Base-by-base conservation (phyloP, 129 eudicot species). In the Lonicera japonica region DNA sequence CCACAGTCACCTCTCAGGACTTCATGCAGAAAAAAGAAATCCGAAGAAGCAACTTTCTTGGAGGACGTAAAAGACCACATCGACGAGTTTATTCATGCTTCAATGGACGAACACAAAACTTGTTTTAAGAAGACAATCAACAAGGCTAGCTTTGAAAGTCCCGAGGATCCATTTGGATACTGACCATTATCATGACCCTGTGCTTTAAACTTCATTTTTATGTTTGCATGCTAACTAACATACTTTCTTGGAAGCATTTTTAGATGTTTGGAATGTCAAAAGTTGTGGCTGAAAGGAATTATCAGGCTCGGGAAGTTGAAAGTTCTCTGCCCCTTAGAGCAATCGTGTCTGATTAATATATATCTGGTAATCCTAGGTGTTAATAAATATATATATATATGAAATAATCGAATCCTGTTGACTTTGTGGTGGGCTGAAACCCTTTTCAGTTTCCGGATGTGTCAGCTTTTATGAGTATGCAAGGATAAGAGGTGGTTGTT, bases 201-300 rank as follows among this genome's bases (percentile, higher is more conserved):
- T n/a, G n/a, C n/a, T n/a, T n/a, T n/a, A n/a, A n/a, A n/a, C n/a
- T n/a, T n/a, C n/a, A n/a, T n/a, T n/a, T 17, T 10, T 64, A 19
- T 25, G 20, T 12, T 25, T 45, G 15, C n/a, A n/a, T 25, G n/a
- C 21, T 54, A 50, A 25, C 25, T 47, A 50, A 55, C 34, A 12
- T 15, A n/a, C 63, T 52, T 62, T 8, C 34, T 14, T 59, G 24
- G 36, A 29, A 2, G 48, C 46, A 21, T 36, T n/a, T 66, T 63
- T 79, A 87, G 95, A 80, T 87, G 95, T 87, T 87, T 73, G 83
- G 85, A 55, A 87, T 87, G 95, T 77, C 88, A 0, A 87, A 87
- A 73, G 48, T 73, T 40, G 90, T 83, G 58, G 81, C 88, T 15
- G 81, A 83, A 72, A 77, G 80, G 66, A 75, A 61, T 56, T 70